phyloP scores from a whole-genome alignment of 2,329 filamentous ascomycete genomes.

The Ophiocordyceps camponoti-saundersi region DNA sequence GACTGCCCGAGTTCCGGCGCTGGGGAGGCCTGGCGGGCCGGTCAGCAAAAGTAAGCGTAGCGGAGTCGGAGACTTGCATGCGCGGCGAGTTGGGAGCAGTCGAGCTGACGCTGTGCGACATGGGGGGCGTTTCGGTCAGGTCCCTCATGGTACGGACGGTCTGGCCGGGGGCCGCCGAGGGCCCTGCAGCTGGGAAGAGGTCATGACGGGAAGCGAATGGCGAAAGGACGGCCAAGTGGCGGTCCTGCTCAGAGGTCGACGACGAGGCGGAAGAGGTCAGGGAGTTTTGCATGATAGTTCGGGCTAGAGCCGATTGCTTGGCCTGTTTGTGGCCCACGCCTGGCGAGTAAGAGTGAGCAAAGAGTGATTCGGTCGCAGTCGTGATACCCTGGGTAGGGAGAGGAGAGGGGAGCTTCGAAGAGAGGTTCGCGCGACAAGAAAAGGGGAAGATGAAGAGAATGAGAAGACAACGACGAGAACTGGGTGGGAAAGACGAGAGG shows the following conservation, averaged over 20 bases:
- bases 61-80: constrained; percentile 26
- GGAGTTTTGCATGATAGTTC: constrained; percentile 28
- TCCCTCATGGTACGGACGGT: constrained; percentile 25
- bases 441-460: neutral
- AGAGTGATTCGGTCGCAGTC: neutral
- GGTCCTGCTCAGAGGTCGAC: constrained; percentile 15
- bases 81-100: constrained; percentile 41
- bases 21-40: constrained; percentile 41
- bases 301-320: constrained; percentile 23
- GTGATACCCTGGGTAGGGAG: neutral
- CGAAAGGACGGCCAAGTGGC: constrained; percentile 14
- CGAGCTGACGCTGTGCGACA: constrained; percentile 38
- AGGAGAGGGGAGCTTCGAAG: constrained; percentile 1
- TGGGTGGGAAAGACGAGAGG: constrained; percentile 4
- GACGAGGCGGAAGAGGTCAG: constrained; percentile 15
- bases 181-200: constrained; percentile 6
- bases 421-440: neutral
- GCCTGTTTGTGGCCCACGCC: constrained; percentile 18
- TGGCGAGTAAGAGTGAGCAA: constrained; percentile 3
- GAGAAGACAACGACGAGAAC: neutral
- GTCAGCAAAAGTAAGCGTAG: neutral
- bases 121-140: constrained; percentile 34
- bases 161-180: constrained; percentile 20
- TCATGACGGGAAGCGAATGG: constrained; percentile 16
- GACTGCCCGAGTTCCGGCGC: constrained; percentile 56